Conservation (phyloP, 345 rosid species). For the Bruguiera parviflora region DNA sequence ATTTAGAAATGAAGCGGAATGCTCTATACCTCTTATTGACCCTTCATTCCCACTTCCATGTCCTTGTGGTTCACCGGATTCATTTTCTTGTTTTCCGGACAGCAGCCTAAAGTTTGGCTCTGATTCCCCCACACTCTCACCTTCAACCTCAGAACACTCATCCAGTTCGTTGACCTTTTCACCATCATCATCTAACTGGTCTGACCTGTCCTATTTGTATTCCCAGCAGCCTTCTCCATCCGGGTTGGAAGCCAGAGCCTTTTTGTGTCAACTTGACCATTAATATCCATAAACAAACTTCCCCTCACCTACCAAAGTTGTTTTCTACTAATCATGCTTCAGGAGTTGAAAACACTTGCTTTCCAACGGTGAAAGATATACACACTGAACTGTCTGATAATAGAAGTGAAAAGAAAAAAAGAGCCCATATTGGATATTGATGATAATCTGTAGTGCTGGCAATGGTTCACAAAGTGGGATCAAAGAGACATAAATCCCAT, state of each 20-base stretch:
- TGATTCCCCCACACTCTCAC: constrained; percentile 62
- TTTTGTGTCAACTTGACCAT: constrained; percentile 22
- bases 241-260: constrained; percentile 36
- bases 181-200: constrained; percentile 70
- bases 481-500: constrained; percentile 6
- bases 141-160: constrained; percentile 61
- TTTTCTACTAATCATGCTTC: constrained; percentile 24
- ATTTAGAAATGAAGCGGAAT: constrained; percentile 26
- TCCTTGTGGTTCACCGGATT: constrained; percentile 39
- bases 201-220: constrained; percentile 53
- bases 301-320: constrained; percentile 22
- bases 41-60: constrained; percentile 29
- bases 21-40: constrained; percentile 14
- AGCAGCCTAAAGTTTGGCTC: constrained; percentile 41
- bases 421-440: constrained; percentile 39
- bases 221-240: constrained; percentile 69
- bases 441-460: not conserved
- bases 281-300: constrained; percentile 22
- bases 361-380: constrained; percentile 29
- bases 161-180: constrained; percentile 60
- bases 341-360: constrained; percentile 24
- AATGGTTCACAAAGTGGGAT: constrained; percentile 19
- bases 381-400: constrained; percentile 22
- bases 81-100: constrained; percentile 38
- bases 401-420: constrained; percentile 25